Percentiles rank a stretch among this genome's conserved stretches.
Conservation (phyloP, 2,329 filamentous ascomycete species). For the Graphilbum fragrans region DNA sequence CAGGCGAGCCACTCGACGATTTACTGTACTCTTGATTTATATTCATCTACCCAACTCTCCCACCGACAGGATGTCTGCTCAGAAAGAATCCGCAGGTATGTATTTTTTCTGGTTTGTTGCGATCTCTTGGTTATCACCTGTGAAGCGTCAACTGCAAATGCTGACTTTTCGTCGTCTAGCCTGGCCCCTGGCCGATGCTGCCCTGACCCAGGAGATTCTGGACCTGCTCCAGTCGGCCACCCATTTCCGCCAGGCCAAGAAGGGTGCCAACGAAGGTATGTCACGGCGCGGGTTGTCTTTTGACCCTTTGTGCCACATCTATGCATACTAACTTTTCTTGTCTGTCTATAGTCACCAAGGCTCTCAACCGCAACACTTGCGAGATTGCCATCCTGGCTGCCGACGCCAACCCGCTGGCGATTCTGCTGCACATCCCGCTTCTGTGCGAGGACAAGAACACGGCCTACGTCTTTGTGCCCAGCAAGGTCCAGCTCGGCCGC, state of each 20-base stretch:
- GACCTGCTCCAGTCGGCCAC: constrained; percentile 65
- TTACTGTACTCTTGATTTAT: background rate
- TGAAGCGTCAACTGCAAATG: background rate
- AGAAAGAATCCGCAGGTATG: constrained; percentile 9
- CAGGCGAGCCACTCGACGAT: constrained; percentile 11
- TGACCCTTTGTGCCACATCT: background rate
- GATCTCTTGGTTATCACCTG: no score
- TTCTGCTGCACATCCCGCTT: constrained; percentile 79
- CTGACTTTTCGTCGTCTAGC: constrained; percentile 3
- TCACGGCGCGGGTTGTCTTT: background rate
- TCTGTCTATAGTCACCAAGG: constrained; percentile 53
- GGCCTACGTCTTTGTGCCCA: constrained; percentile 13
- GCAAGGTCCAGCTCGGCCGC: constrained; percentile 38
- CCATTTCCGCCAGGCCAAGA: constrained; percentile 69
- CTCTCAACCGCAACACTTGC: constrained; percentile 78
- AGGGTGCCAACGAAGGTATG: constrained; percentile 64
- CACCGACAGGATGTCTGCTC: constrained; percentile 3
- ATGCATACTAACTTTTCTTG: background rate
- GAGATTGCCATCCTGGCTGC: constrained; percentile 85
- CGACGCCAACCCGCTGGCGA: constrained; percentile 77
- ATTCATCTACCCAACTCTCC: background rate
- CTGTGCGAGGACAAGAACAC: constrained; percentile 71
- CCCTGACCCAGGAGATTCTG: constrained; percentile 53
- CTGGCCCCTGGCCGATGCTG: constrained; percentile 15
- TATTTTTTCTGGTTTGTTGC: background rate